Evolutionary conservation across 163 green algal species (phyloP).

Genomic region (Scenedesmus sp.): DNA sequence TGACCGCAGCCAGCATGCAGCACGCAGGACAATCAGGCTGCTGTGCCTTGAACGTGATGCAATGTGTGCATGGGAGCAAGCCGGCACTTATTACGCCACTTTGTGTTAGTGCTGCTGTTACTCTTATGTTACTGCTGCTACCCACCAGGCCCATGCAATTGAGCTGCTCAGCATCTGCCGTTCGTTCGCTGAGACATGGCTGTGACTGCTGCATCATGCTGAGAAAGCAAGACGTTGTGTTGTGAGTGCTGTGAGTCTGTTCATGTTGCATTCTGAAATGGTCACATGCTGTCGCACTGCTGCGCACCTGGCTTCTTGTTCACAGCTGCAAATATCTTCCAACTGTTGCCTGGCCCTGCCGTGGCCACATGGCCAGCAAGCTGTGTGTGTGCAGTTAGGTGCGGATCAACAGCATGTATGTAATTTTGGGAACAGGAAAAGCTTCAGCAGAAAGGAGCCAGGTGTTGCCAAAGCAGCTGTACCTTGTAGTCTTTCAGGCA

Average conservation of each 20-base stretch:
- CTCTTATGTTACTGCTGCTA: background rate
- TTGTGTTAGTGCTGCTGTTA: background rate
- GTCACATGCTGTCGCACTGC: background rate
- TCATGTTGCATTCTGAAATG: background rate
- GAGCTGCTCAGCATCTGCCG: background rate
- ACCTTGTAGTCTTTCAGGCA: constrained; percentile 70
- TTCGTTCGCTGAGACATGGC: too few relatives aligned
- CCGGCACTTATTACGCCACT: background rate
- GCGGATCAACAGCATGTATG: too few relatives aligned
- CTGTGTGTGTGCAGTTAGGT: background rate
- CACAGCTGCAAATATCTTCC: constrained; percentile 77
- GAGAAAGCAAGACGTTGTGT: too few relatives aligned
- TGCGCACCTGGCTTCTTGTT: constrained; percentile 72
- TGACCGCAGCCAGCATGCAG: background rate
- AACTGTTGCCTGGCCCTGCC: constrained; percentile 72
- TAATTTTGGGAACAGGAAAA: background rate
- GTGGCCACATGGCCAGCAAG: constrained; percentile 62
- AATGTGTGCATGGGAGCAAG: background rate
- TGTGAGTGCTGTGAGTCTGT: too few relatives aligned
- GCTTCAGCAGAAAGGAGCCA: background rate
- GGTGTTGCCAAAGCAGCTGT: background rate
- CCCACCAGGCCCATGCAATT: background rate
- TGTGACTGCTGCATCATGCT: background rate
- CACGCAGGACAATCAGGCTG: background rate
- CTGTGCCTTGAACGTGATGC: background rate